Evolutionary conservation across 768 basidiomycete species (phyloP), one percentile per base, ranked within the genome.

Genomic region (Russula griseocarnosa): DNA sequence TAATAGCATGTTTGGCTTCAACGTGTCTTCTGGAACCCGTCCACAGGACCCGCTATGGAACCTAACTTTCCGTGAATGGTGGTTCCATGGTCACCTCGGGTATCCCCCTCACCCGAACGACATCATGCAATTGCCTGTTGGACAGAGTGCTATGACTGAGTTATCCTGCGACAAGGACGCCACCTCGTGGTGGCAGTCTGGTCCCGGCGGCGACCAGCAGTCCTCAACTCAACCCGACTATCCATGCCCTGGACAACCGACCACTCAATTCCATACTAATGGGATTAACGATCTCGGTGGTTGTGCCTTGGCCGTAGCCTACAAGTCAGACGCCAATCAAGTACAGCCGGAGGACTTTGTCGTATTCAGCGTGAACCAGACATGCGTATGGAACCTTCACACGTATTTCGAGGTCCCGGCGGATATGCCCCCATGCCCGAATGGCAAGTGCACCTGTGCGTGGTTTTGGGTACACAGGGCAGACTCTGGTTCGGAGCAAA

Each of bases 261-360:
- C 49, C n/a, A 49, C 64, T 1, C 60, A 71, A 63, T 74, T 67
- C 65, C 75, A 76, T 60, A 74, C 77, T 10, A 73, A 60, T 11
- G 71, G 71, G 13, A 51, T 71, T 13, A 54, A 69, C 44, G 77
- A 78, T 61, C 62, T 75, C 18, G 70, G 69, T 24, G 77, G 77
- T 16, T 76, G 77, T 61, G 78, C 75, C 6, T 71, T 82, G 24
- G 76, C 76, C 20, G 80, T 82, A 55, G 75, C 77, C n/a, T 79
- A 81, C 71, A 74, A 77, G 36, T 73, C 74, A 24, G 73, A 82
- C 63, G 69, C 72, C 22, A 62, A 62, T 22, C 49, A 68, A 7
- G 67, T 81, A 47, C 58, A 75, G 60, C 80, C 79, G 1, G 76
- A 76, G 46, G 80, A 81, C 67, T 74, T 81, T 51, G 70, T 70